Evolutionary conservation across 208 protist genomes (phyloP).

Genomic region (Crithidia expoeki): DNA sequence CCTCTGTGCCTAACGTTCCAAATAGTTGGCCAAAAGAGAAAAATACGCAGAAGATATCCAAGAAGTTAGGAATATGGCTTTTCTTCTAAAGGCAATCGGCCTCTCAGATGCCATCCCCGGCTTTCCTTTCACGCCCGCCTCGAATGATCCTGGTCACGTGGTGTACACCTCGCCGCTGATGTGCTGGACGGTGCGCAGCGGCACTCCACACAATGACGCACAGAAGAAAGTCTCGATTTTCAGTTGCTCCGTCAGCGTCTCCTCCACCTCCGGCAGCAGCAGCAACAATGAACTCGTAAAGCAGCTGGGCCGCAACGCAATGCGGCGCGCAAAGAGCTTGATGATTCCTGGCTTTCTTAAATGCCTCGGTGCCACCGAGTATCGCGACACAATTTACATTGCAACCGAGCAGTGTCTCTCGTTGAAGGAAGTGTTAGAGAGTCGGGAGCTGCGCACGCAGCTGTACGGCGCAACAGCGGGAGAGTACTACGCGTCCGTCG

Average conservation of each 20-base stretch:
- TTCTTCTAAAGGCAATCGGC: slow-evolving; percentile 77
- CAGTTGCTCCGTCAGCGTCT: slow-evolving; percentile 30
- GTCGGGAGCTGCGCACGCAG: slow-evolving; percentile 18
- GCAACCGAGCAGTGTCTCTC: slow-evolving; percentile 79
- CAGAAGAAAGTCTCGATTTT: slow-evolving; percentile 63
- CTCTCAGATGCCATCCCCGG: slow-evolving; percentile 65
- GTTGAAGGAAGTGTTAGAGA: slow-evolving; percentile 49
- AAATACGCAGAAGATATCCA: too few relatives aligned
- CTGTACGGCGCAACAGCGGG: slow-evolving; percentile 28
- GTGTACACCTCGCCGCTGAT: slow-evolving; percentile 37
- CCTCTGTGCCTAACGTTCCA: too few relatives aligned
- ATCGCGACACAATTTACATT: slow-evolving; percentile 79
- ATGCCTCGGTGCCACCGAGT: slow-evolving; percentile 71
- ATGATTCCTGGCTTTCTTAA: slow-evolving; percentile 76
- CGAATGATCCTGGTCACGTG: slow-evolving; percentile 20
- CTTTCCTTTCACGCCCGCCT: slow-evolving; percentile 66
- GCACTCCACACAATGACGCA: slow-evolving; percentile 52
- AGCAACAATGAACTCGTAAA: slow-evolving; percentile 20
- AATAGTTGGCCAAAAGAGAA: too few relatives aligned
- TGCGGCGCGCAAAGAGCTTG: slow-evolving; percentile 79
- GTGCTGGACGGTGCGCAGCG: slow-evolving; percentile 54
- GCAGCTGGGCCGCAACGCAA: slow-evolving; percentile 60
- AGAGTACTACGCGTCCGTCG: slow-evolving; percentile 36
- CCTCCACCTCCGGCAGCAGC: slow-evolving; percentile 1
- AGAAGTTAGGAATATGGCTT: too few relatives aligned